Base-by-base conservation (phyloP, 345 rosid species). In the Ricinus communis region DNA sequence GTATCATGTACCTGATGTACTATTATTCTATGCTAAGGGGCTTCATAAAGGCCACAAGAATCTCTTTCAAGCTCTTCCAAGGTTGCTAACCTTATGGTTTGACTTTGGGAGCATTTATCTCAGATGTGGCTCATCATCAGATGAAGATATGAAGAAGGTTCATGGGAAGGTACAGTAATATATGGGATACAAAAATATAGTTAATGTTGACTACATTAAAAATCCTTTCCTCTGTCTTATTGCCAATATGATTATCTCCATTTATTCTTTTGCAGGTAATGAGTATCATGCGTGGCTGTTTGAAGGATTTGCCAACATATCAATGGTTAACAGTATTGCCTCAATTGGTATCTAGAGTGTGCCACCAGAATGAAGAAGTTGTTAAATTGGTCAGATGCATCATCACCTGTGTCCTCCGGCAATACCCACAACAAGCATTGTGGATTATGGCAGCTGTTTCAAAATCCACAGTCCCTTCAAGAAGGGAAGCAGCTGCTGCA, bases 361-460 rank as follows among this genome's bases (percentile, higher is more conserved):
- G 97, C 81, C 99, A 95, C 78, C 97, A 95, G 74, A 95, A 92
- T 77, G 92, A 83, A 72, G 97, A 95, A 65, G 83, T 81, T 66
- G 97, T 92, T 78, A 81, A 73, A 67, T 71, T 95, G 77, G 93
- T 92, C 75, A 92, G 90, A 76, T 86, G 72, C 68, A 87, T 95
- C 68, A 86, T 95, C 73, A 86, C 85, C 56, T 88, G 92, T 74
- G 99, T 92, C 82, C 91, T 95, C 41, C 84, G 84, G 75, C 87
- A 89, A 66, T 95, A 90, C 80, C 97, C 99, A 36, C 99, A 92
- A 73, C 97, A 94, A 83, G 93, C 90, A 67, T 82, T 94, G 63
- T 88, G 97, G 97, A 88, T 90, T 68, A 91, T 87, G 96, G 97
- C 98, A 65, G 98, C 97, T 58, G 97, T 94, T 72, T 90, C 97